Base-by-base conservation (phyloP, 2,329 filamentous ascomycete genomes). In the Botrytis galanthina region DNA sequence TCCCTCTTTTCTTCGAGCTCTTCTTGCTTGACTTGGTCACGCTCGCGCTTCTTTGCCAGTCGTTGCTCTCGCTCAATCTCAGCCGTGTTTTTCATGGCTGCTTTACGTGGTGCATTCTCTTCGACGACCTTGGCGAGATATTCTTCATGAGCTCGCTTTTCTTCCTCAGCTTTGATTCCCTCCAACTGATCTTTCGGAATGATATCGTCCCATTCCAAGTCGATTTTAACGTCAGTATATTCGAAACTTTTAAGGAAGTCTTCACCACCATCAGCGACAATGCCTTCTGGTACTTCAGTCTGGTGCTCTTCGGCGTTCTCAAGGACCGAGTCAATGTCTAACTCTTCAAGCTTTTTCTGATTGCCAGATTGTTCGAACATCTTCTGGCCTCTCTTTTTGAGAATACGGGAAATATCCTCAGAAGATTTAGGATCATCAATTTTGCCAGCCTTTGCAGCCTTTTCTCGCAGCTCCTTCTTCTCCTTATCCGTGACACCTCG, bases 281-380 rank as follows among this genome's bases (percentile, higher is more conserved):
- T 94, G 81, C 95, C 94, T 82, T 97, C 94, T 35, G 95, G 93
- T 72, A 98, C 93, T 82, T 98, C 95, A 0, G 96, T 98, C 85
- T 97, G 95, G 79, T 97, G 97, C 78, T 98, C 91, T 84, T 99
- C 96, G 42, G 97, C 96, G 81, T 98, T 98, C 79, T 96, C 96
- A 26, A 99, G 89, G 57, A 99, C 96, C 14, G 95, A 94, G 81
- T 99, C 97, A 78, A 99, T 98, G 81, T 99, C 96, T 37, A 99
- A 90, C 83, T 98, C 94, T 83, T 99, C 96, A 8, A 99, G 87
- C 81, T 97, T 96, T 84, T 95, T 92, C 83, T 99, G 96, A 81
- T 99, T 99, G 74, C 94, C 93, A 18, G 93, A 96, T 82, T 98
- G 95, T 83, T 98, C 95, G 78, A 99, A 99, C 92, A 99, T 97